Percentiles rank a stretch among this genome's conserved stretches.
Conservation (phyloP, 2,329 filamentous ascomycete species). For the Coniella vitis region DNA sequence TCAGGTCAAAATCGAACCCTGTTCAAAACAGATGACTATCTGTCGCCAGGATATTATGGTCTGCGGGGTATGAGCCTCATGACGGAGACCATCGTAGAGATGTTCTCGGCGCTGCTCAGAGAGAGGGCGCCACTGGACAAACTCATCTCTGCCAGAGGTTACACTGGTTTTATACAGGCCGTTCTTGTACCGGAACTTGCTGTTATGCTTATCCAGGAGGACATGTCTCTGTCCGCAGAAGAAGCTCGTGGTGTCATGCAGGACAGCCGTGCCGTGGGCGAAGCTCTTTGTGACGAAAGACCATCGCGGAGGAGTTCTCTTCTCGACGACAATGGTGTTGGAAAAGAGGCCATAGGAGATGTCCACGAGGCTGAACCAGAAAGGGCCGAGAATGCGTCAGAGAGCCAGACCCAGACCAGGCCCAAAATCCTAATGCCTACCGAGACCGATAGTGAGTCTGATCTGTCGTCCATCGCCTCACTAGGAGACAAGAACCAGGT, state of each 20-base stretch:
- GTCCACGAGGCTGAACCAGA: constrained; percentile 23
- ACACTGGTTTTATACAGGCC: constrained; percentile 62
- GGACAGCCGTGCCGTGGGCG: constrained; percentile 61
- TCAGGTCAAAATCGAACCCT: constrained; percentile 54
- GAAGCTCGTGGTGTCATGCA: constrained; percentile 50
- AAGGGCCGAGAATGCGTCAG: not conserved
- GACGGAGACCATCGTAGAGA: constrained; percentile 59
- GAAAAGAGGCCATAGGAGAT: constrained; percentile 8
- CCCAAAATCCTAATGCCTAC: constrained; percentile 4
- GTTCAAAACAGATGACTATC: constrained; percentile 48
- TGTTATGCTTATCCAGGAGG: constrained; percentile 48
- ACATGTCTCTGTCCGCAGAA: constrained; percentile 38
- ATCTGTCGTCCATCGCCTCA: not conserved
- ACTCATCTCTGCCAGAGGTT: constrained; percentile 59
- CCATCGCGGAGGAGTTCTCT: constrained; percentile 27
- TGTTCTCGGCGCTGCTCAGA: constrained; percentile 54
- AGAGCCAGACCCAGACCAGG: not conserved
- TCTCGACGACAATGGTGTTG: constrained; percentile 20
- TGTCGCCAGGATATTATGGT: constrained; percentile 79
- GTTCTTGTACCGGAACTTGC: constrained; percentile 71
- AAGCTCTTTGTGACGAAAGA: constrained; percentile 59
- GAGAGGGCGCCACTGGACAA: constrained; percentile 56
- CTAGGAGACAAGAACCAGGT: not conserved
- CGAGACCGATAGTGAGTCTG: constrained; percentile 2
- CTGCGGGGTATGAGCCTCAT: constrained; percentile 65